These are phyloP conservation scores for Botryosphaeria dothidea DNA, from an alignment of 2,329 filamentous ascomycete species.

Conservation along the genomic window DNA sequence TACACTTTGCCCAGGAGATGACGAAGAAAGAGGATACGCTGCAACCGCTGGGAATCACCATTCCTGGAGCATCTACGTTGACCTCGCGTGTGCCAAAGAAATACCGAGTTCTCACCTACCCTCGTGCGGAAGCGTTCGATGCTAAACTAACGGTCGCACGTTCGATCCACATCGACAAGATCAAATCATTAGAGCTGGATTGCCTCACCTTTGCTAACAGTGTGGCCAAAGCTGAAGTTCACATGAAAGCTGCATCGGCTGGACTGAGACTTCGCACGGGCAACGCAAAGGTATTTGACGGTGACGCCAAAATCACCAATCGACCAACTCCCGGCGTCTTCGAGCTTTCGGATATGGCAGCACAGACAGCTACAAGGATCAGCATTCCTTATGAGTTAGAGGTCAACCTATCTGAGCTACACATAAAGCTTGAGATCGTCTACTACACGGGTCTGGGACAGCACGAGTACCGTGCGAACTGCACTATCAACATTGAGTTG, in stretches of 20 bases:
- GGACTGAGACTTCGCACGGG: conserved; percentile 59
- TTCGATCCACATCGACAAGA: conserved; percentile 75
- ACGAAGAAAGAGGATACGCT: conserved; percentile 52
- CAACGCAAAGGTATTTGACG: conserved; percentile 48
- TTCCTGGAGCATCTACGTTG: conserved; percentile 36
- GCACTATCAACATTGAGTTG: conserved; percentile 70
- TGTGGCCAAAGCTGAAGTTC: conserved; percentile 50
- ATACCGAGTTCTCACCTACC: conserved; percentile 71
- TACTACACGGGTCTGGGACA: conserved; percentile 69
- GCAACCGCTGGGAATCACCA: conserved; percentile 50
- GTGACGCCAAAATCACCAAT: conserved; percentile 43
- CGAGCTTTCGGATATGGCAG: conserved; percentile 45
- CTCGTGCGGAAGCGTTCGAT: conserved; percentile 67
- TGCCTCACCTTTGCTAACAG: conserved; percentile 75
- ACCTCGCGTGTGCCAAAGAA: conserved; percentile 37
- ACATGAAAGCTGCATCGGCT: conserved; percentile 60
- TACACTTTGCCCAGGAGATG: conserved; percentile 67
- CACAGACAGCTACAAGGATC: conserved; percentile 56
- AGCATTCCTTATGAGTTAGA: conserved; percentile 82
- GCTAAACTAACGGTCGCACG: conserved; percentile 67
- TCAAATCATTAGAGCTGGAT: conserved; percentile 74
- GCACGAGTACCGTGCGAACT: conserved; percentile 64
- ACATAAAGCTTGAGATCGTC: conserved; percentile 72
- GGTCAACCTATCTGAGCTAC: conserved; percentile 69
- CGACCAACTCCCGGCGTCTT: conserved; percentile 49